Evolutionary conservation across 1,284 basidiomycete species (phyloP), one percentile per base, ranked within the genome.

Genomic region (Ceratobasidium sp.): DNA sequence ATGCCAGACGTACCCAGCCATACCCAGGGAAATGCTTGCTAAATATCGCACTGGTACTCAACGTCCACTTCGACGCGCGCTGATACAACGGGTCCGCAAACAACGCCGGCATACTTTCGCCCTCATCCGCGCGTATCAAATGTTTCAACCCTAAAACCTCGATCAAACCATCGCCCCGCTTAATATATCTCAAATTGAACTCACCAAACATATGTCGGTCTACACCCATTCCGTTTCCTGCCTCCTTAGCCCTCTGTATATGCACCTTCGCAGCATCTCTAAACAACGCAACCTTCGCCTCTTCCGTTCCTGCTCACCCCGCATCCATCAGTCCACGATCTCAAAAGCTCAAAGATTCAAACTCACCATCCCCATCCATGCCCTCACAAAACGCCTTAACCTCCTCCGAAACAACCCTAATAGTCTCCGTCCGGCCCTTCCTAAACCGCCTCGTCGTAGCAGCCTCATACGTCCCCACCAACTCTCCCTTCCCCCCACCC

Each of bases 391-490:
- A 97, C 24, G 86, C 87, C 78, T 92, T 90, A 51, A 89, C 88
- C 82, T 95, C 92, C 48, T 83, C 84, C 27, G 88, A 90, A 31
- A 93, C 89, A 73, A 94, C 92, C 3, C 96, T 87, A 76, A 97
- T 94, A 36, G 92, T 90, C 84, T 97, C 96, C 54, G 95, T 97
- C 17, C 95, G 87, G 15, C 95, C 95, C 81, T 95, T 94, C 82
- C 89, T 88, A 83, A 94, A 97, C 80, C 87, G 88, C 33, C 95
- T 87, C 29, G 93, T 95, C 78, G 93, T 91, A 22, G 95, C 95
- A 69, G 95, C 92, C 82, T 97, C 96, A 82, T 97, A 97, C 24
- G 95, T 95, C 2, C 88, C 92, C 7, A 36, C 67, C 29, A 72
- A 36, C 24, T 72, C 67, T 91, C 87, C 22, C 81, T 82, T 78